A percentile compares a stretch with the other conserved stretches of the same genome.
Conservation (phyloP, 805 yeast species). For the Metschnikowia corniflorae region DNA sequence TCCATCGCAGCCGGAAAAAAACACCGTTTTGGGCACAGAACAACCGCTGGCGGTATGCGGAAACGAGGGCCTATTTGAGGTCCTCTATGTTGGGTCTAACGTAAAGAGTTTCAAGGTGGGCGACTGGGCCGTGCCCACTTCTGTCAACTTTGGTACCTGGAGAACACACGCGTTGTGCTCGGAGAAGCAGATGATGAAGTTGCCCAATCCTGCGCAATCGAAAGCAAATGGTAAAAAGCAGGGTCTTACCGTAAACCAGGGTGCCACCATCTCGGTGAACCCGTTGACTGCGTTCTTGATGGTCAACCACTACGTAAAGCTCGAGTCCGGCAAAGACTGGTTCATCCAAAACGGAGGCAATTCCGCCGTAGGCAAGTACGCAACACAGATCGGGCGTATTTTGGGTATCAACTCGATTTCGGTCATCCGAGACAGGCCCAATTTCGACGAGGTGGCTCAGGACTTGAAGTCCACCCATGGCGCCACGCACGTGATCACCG, state of each 20-base stretch:
- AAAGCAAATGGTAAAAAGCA: conserved; percentile 30
- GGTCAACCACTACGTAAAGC: conserved; percentile 64
- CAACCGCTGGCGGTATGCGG: conserved; percentile 27
- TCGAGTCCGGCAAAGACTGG: conserved; percentile 73
- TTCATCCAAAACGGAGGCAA: conserved; percentile 95
- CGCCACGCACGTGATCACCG: conserved; percentile 88
- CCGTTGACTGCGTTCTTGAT: conserved; percentile 90
- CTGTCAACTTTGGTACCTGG: conserved; percentile 92
- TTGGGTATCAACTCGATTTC: conserved; percentile 81
- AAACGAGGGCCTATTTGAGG: conserved; percentile 21
- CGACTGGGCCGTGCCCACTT: conserved; percentile 84
- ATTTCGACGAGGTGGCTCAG: conserved; percentile 55
- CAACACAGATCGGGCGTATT: conserved; percentile 77
- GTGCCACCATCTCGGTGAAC: conserved; percentile 88
- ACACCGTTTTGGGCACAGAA: conserved; percentile 51
- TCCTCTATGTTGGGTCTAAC: conserved; percentile 17
- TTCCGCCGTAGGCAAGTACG: conserved; percentile 90
- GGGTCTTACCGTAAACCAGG: conserved; percentile 48
- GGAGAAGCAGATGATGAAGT: conserved; percentile 50
- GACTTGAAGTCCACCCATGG: conserved; percentile 60
- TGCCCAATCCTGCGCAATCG: conserved; percentile 53
- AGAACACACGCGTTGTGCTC: conserved; percentile 62
- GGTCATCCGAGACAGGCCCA: conserved; percentile 82
- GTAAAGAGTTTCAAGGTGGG: conserved; percentile 29
- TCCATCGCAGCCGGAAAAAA: conserved; percentile 47